Evolutionary conservation across 805 yeast genomes (phyloP), one percentile per base, ranked within the genome.

Genomic region (Vanderwaltozyma tropicalis): DNA sequence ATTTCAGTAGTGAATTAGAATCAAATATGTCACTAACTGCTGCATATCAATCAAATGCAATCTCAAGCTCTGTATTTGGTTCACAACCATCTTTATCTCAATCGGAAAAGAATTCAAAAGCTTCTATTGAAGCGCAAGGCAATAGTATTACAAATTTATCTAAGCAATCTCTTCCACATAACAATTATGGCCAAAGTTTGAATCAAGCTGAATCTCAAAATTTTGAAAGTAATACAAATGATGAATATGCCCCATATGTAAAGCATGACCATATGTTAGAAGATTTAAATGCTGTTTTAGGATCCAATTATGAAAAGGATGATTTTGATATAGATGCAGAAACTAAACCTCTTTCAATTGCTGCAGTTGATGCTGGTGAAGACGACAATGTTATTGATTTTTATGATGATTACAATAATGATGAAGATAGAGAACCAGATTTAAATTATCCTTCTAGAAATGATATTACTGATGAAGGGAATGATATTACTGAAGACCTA

Each of bases 231-330:
- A 6, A 14, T 9, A 9, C 25, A n/a, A 25, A 34, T 3, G 20
- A 20, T 11, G 17, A 34, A 15, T 34, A 34, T 28, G 31, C 20
- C 3, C 32, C 28, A 15, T 28, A 26, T 28, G 38, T 30, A 4
- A 35, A 29, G 18, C 38, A 35, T 22, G 47, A 45, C 15, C 39
- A 49, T 20, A 36, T 52, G 28, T 31, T 53, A 17, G 51, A 52
- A 18, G 49, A 52, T 28, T 34, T 52, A 26, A 53, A 53, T 37
- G 45, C 53, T 15, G 52, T 45, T n/a, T 36, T 52, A 9, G 64
- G 55, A 9, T 29, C 32, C 4, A 17, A 19, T 14, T 18, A 30
- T 14, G 36, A 26, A n/a, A 24, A 25, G 13, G n/a, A 28, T 18
- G n/a, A 13, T 6, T 13, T n/a, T 6, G 3, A 28, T 11, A 10